A percentile compares a stretch with the other conserved stretches of the same genome.
Evolutionary conservation across 2,329 filamentous ascomycete species (phyloP).

Genomic region (Zymoseptoria pseudotritici): DNA sequence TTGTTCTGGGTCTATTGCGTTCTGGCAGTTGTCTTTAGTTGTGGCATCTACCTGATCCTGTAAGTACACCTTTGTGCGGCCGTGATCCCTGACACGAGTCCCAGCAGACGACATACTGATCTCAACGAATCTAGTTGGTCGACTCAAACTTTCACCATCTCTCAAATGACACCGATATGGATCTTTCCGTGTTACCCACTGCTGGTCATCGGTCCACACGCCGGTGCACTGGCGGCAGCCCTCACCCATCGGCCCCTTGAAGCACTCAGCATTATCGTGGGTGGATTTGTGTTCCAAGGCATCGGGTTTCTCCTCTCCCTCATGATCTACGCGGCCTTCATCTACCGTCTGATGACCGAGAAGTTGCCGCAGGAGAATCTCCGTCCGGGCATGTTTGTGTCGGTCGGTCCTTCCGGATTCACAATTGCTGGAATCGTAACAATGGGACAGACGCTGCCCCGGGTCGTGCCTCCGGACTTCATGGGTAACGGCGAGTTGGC

Average conservation of each 20-base stretch:
- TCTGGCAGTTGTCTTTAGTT: constrained; percentile 59
- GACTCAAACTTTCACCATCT: constrained; percentile 62
- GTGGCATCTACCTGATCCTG: constrained; percentile 66
- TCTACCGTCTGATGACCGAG: constrained; percentile 82
- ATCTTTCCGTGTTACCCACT: constrained; percentile 81
- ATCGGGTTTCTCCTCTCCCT: constrained; percentile 59
- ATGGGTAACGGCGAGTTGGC: constrained; percentile 50
- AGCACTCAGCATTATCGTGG: constrained; percentile 51
- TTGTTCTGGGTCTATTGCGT: constrained; percentile 69
- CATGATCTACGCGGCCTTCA: constrained; percentile 77
- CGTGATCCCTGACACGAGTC: no score
- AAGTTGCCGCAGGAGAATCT: constrained; percentile 70
- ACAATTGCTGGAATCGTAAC: constrained; percentile 54
- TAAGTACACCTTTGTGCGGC: constrained; percentile 34
- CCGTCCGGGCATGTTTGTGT: constrained; percentile 79
- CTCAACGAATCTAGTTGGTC: constrained; percentile 42
- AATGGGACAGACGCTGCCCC: constrained; percentile 48
- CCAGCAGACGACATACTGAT: no score
- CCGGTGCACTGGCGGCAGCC: constrained; percentile 49
- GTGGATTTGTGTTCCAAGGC: constrained; percentile 55
- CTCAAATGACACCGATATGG: constrained; percentile 81
- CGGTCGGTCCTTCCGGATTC: constrained; percentile 67
- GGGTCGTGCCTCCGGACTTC: constrained; percentile 45
- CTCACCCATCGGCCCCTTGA: constrained; percentile 30
- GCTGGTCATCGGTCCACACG: constrained; percentile 68